Base-by-base conservation (phyloP, 1,139 yeast genomes). In the Pichia sp. region DNA sequence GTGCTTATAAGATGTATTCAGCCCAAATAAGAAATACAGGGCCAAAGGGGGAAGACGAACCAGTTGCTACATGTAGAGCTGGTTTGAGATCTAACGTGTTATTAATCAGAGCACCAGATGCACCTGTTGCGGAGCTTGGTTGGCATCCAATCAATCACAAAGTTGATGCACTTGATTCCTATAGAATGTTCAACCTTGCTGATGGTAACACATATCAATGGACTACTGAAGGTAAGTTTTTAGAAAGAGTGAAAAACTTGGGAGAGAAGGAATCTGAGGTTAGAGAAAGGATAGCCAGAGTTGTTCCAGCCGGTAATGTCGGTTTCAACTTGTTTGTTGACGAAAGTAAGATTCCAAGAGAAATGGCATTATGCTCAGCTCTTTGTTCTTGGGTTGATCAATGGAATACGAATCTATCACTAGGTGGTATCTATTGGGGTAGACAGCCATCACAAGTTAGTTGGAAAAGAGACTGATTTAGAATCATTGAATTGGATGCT, bases 201-300 rank as follows among this genome's bases (percentile, higher is more conserved):
- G 79, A 77, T 52, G 83, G 83, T 5, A 53, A 57, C 39, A 72
- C 74, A 3, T 78, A 75, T 52, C 84, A 78, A 52, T 78, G 84
- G 84, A 75, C 84, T 3, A 69, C 71, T 32, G 64, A 67, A 44
- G 83, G 81, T 10, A 72, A 67, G 48, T 74, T 67, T 60, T 60
- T 79, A 47, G 84, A 79, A 54, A 66, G 66, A 45, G 79, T 77
- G 11, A 63, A 60, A 39, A 75, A 77, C 51, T 54, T 71, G 19
- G 83, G 83, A 12, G 78, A 76, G 52, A 74, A 72, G 57, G 82
- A 77, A 47, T 69, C 77, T 21, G 84, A 78, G 56, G 67, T 77
- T 15, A 64, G 83, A 37, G 79, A 76, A 55, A 63, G 83, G 40
- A 71, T 77, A 12, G 84, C 75, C 9, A 67, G 67, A 50, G 79